These are phyloP conservation scores for Pholiota conissans DNA, from an alignment of 768 basidiomycete species.

Conservation along the genomic window DNA sequence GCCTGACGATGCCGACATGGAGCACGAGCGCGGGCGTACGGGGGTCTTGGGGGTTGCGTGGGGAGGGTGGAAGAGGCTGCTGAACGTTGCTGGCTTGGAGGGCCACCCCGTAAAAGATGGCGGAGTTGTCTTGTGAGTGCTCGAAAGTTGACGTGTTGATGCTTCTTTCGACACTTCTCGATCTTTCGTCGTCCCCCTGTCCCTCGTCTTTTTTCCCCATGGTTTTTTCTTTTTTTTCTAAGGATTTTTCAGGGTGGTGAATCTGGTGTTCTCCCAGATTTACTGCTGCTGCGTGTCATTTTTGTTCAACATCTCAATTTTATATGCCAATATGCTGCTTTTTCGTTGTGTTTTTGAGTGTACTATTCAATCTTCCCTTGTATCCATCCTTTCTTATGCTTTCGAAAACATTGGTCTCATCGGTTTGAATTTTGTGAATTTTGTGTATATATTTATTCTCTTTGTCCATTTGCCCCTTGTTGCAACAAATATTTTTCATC, in stretches of 20 bases:
- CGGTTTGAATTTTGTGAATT: neutral
- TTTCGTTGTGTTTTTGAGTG: neutral
- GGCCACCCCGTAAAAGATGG: neutral
- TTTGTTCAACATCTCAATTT: neutral
- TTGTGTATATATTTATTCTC: neutral
- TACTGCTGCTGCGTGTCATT: neutral
- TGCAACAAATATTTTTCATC: neutral
- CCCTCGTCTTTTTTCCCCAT: neutral
- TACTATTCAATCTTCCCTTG: neutral
- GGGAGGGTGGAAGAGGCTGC: slow-evolving; percentile 12
- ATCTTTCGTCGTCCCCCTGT: neutral
- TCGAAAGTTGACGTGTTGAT: neutral
- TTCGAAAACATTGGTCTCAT: neutral
- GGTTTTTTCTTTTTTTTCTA: neutral
- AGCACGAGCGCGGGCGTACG: slow-evolving; percentile 3
- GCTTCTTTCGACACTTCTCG: neutral
- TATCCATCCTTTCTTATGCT: neutral
- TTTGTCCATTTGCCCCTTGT: neutral
- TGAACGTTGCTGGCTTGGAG: slow-evolving; percentile 6
- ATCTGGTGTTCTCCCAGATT: too few species aligned
- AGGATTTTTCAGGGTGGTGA: too few species aligned
- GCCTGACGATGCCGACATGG: slow-evolving; percentile 9
- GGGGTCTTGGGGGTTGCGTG: slow-evolving; percentile 6
- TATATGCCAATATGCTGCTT: neutral
- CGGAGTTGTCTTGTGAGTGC: neutral